These are phyloP conservation scores for Backusella australiensis DNA, from an alignment of 192 early-diverging fungal genomes.

Conservation along the genomic window DNA sequence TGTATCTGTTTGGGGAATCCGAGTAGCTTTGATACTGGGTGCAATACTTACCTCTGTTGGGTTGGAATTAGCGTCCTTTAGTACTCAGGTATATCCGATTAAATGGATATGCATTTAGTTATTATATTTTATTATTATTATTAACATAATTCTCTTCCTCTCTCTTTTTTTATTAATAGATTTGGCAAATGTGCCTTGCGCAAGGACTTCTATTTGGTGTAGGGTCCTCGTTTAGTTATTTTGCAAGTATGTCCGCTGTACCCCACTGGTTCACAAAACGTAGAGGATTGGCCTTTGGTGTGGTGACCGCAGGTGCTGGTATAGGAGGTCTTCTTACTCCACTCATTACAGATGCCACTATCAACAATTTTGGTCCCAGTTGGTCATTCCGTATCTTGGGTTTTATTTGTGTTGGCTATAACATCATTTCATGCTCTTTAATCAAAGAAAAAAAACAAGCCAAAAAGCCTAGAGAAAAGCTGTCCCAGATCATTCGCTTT, in stretches of 20 bases:
- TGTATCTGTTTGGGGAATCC: constrained; percentile 4
- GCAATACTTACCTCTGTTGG: constrained; percentile 3
- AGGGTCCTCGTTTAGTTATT: constrained; percentile 33
- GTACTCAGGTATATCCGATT: constrained; percentile 10
- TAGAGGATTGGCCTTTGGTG: constrained; percentile 55
- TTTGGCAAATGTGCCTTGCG: constrained; percentile 58
- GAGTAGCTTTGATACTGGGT: constrained; percentile 4
- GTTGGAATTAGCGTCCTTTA: constrained; percentile 19
- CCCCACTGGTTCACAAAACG: constrained; percentile 58
- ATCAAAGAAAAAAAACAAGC: constrained; percentile 8
- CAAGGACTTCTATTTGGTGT: constrained; percentile 57
- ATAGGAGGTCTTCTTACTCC: constrained; percentile 67
- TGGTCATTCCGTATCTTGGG: constrained; percentile 44
- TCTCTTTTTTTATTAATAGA: constrained; percentile 14
- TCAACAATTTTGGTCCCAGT: constrained; percentile 46
- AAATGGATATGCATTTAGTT: neutral
- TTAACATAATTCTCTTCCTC: neutral
- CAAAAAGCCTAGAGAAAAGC: neutral
- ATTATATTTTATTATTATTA: too few relatives aligned
- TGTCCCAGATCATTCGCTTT: constrained; percentile 16
- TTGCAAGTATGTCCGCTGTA: constrained; percentile 32
- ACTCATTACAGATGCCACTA: constrained; percentile 51
- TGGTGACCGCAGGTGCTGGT: constrained; percentile 60
- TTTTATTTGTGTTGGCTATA: constrained; percentile 9
- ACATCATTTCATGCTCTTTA: neutral